A percentile compares a stretch with the other conserved stretches of the same genome.
Conservation (phyloP, 2,329 filamentous ascomycete species). For the Coniosporium uncinatum region DNA sequence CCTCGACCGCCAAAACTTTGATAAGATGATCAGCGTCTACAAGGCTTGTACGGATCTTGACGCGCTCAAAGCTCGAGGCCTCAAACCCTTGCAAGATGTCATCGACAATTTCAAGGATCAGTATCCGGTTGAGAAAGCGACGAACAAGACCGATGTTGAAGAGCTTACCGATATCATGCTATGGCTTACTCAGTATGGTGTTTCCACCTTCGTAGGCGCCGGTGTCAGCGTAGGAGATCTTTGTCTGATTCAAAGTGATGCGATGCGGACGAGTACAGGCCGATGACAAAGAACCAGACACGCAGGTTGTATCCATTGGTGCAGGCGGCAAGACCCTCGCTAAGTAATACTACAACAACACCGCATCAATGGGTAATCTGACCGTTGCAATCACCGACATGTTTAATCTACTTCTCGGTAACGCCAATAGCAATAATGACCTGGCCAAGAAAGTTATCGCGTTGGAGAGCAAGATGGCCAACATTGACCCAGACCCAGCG, state of each 20-base stretch:
- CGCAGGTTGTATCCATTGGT: conserved; percentile 39
- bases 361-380: conserved; percentile 41
- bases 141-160: conserved; percentile 3
- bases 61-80: conserved; percentile 47
- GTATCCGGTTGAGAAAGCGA: conserved; percentile 10
- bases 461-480: conserved; percentile 57
- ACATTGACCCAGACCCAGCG: conserved; percentile 38
- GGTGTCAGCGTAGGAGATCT: conserved; percentile 10
- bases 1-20: conserved; percentile 55
- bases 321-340: conserved; percentile 50
- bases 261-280: conserved; percentile 17
- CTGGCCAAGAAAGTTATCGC: conserved; percentile 34
- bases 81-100: conserved; percentile 49
- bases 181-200: conserved; percentile 38
- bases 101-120: conserved; percentile 32
- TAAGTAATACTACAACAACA: conserved; percentile 54
- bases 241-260: no score
- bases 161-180: conserved; percentile 37
- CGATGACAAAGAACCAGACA: conserved; percentile 50
- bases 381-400: conserved; percentile 16
- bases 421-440: conserved; percentile 8
- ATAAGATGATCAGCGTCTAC: conserved; percentile 59
- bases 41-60: conserved; percentile 60
- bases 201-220: conserved; percentile 22
- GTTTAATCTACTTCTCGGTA: conserved; percentile 24